Percentiles rank a stretch among this genome's conserved stretches.
These are phyloP conservation scores for Desmodesmus armatus DNA, from an alignment of 139 green algal species.

Conservation along the genomic window DNA sequence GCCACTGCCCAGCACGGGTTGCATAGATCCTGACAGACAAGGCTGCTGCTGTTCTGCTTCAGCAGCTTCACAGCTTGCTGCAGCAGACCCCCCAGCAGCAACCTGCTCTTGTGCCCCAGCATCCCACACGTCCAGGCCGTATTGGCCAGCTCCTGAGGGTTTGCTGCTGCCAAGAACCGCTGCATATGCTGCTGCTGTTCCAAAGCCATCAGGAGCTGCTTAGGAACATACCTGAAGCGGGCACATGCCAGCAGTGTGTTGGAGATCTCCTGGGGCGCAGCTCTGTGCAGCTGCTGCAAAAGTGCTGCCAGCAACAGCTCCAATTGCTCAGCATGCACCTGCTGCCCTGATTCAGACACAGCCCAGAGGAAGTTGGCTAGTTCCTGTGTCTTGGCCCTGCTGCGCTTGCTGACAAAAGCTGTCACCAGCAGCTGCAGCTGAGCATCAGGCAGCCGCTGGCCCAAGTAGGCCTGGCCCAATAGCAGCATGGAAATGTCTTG, in stretches of 20 bases:
- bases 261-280: neutral
- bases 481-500: no score
- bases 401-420: no score
- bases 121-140: neutral
- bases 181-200: neutral
- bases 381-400: no score
- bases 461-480: no score
- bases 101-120: neutral
- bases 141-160: neutral
- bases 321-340: neutral
- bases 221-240: neutral
- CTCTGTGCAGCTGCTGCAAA: neutral
- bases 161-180: neutral
- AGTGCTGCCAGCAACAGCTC: neutral
- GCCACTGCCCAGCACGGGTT: neutral
- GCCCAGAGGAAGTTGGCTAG: neutral
- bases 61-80: neutral
- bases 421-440: no score
- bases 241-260: neutral
- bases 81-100: neutral
- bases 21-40: neutral
- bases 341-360: neutral
- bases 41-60: neutral
- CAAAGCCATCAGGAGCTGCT: neutral
- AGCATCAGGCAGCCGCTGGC: no score